phyloP scores from a whole-genome alignment of 306 rosid genomes.

The Hippophae tibetana region DNA sequence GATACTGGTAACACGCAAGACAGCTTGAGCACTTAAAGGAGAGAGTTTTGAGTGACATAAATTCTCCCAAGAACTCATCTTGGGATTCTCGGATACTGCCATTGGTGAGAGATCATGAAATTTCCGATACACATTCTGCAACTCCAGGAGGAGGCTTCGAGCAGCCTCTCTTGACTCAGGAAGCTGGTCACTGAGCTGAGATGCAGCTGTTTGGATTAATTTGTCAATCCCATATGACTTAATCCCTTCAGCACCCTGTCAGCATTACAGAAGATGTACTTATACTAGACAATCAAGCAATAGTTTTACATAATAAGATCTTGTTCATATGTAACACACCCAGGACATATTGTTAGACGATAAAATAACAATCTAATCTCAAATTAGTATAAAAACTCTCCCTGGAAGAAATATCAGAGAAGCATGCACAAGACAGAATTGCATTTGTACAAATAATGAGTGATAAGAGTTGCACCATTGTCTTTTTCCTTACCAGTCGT shows the following conservation, averaged over 20 bases:
- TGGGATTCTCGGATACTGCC: conserved; percentile 33
- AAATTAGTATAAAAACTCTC: too few species aligned
- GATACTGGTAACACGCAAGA: conserved; percentile 72
- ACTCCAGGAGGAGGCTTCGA: conserved; percentile 67
- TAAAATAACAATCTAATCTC: too few species aligned
- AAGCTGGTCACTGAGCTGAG: conserved; percentile 91
- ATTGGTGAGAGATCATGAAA: conserved; percentile 28
- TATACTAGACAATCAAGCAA: too few species aligned
- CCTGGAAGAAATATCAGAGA: too few species aligned
- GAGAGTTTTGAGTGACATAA: conserved; percentile 88
- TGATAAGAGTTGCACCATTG: too few species aligned
- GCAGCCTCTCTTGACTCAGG: conserved; percentile 99
- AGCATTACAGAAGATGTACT: conserved; percentile 5
- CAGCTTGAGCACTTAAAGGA: conserved; percentile 93
- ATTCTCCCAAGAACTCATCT: conserved; percentile 72
- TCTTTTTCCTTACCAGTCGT: conserved; percentile 49
- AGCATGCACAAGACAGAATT: too few species aligned
- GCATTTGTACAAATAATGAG: too few species aligned
- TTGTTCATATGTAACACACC: too few species aligned
- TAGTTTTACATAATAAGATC: too few species aligned
- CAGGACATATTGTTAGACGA: too few species aligned
- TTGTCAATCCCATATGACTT: conserved; percentile 78
- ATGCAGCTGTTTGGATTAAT: conserved; percentile 81
- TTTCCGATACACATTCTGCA: conserved; percentile 71
- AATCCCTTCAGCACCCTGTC: conserved; percentile 87